A percentile compares a stretch with the other conserved stretches of the same genome.
These are phyloP conservation scores for Penicillium simplicissimum DNA, from an alignment of 495 filamentous ascomycete species.

Conservation along the genomic window DNA sequence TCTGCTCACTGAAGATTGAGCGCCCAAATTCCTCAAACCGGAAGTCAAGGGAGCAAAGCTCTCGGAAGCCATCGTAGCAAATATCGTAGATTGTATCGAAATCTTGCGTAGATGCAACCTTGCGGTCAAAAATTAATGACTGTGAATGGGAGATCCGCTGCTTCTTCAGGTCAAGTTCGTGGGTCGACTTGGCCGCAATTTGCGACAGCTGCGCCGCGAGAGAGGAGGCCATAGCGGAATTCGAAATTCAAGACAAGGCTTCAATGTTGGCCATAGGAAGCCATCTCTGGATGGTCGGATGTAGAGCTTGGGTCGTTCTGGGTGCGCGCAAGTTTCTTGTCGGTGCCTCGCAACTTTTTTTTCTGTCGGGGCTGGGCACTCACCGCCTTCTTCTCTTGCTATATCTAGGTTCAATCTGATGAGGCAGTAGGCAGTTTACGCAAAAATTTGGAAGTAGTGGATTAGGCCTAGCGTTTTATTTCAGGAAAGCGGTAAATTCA, in stretches of 20 bases:
- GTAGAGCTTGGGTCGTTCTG: slow-evolving; percentile 3
- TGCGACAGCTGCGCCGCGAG: slow-evolving; percentile 78
- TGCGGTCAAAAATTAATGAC: slow-evolving; percentile 85
- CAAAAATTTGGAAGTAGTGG: too few species aligned
- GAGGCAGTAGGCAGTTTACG: too few species aligned
- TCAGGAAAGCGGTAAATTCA: too few species aligned
- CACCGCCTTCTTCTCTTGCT: slow-evolving; percentile 15
- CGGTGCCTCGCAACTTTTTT: slow-evolving; percentile 37
- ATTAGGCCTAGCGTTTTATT: too few species aligned
- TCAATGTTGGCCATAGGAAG: slow-evolving; percentile 12
- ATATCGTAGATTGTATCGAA: slow-evolving; percentile 85
- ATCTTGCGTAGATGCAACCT: slow-evolving; percentile 77
- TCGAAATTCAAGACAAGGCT: background rate
- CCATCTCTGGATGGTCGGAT: slow-evolving; percentile 16
- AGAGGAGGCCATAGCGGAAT: slow-evolving; percentile 68
- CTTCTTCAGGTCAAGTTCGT: slow-evolving; percentile 82
- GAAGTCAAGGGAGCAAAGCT: slow-evolving; percentile 81
- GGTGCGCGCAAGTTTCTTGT: slow-evolving; percentile 8
- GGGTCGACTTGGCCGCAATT: slow-evolving; percentile 74
- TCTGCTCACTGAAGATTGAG: slow-evolving; percentile 86
- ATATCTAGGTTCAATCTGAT: slow-evolving; percentile 5
- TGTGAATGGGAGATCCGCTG: slow-evolving; percentile 86
- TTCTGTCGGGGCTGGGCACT: slow-evolving; percentile 18
- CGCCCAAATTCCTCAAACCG: slow-evolving; percentile 69
- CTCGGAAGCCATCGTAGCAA: slow-evolving; percentile 83